Evolutionary conservation across 1,139 yeast species (phyloP).

Genomic region (Yamadazyma songkhlaensis): DNA sequence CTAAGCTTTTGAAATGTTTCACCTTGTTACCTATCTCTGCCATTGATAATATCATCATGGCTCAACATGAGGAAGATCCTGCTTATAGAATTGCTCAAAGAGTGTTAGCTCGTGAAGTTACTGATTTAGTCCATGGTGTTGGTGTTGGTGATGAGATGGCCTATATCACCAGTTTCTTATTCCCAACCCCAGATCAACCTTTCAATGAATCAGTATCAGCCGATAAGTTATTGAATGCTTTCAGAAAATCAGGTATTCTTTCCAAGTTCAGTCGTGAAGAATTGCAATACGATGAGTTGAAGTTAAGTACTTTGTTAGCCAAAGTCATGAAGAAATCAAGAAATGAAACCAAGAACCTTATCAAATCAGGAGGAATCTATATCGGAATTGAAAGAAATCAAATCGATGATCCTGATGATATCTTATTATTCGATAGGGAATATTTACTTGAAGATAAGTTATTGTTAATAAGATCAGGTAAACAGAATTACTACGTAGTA

Average conservation of each 20-base stretch:
- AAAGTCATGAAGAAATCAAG: constrained; percentile 38
- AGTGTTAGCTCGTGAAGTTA: constrained; percentile 76
- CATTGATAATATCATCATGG: constrained; percentile 51
- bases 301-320: constrained; percentile 40
- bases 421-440: constrained; percentile 42
- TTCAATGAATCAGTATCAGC: constrained; percentile 48
- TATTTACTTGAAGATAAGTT: constrained; percentile 60
- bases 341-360: constrained; percentile 59
- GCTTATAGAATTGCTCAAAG: constrained; percentile 70
- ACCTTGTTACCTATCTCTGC: constrained; percentile 69
- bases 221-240: constrained; percentile 54
- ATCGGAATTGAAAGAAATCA: constrained; percentile 63
- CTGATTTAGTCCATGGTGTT: constrained; percentile 82
- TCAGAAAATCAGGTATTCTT: constrained; percentile 61
- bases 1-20: constrained; percentile 65
- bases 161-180: constrained; percentile 60
- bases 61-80: constrained; percentile 55
- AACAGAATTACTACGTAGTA: constrained; percentile 59
- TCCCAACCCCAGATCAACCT: constrained; percentile 56
- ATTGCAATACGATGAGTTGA: constrained; percentile 34
- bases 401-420: constrained; percentile 47
- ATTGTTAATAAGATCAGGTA: constrained; percentile 72
- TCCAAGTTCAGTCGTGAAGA: constrained; percentile 33
- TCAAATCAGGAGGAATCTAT: constrained; percentile 71
- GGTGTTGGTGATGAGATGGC: constrained; percentile 71